Evolutionary conservation across 176 grass and related monocot species (phyloP).

Genomic region (Puccinellia tenuiflora): DNA sequence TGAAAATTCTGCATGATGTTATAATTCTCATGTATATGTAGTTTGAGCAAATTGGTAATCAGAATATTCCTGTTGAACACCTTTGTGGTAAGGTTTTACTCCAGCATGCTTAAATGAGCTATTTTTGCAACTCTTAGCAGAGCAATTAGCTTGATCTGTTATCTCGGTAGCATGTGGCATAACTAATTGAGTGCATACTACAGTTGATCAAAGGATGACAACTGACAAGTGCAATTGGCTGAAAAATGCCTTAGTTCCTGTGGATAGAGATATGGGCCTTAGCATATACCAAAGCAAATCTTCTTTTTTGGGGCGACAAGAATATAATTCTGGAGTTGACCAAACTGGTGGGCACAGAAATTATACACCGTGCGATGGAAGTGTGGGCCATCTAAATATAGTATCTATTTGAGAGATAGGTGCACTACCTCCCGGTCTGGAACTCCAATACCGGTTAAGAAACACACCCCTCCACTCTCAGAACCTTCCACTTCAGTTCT

Average conservation of each 20-base stretch:
- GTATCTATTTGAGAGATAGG: neutral
- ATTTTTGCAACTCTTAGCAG: neutral
- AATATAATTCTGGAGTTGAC: neutral
- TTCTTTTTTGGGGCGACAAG: neutral
- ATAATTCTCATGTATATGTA: neutral
- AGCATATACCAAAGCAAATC: neutral
- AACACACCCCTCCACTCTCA: neutral
- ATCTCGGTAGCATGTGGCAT: neutral
- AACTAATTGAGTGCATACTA: neutral
- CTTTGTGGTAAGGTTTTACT: neutral
- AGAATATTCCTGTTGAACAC: neutral
- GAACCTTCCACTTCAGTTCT: neutral
- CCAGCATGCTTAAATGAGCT: neutral
- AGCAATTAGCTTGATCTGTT: neutral
- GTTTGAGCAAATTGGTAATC: neutral
- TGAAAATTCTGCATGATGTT: neutral
- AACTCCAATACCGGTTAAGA: neutral
- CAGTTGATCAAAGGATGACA: neutral
- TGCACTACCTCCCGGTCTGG: neutral
- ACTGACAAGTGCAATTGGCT: neutral
- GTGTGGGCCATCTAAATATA: neutral
- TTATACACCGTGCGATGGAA: neutral
- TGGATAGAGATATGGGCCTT: neutral
- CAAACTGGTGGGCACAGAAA: neutral
- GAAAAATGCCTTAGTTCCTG: neutral